Base-by-base conservation (phyloP, 441 rosid genomes). In the Brassica hybrid region DNA sequence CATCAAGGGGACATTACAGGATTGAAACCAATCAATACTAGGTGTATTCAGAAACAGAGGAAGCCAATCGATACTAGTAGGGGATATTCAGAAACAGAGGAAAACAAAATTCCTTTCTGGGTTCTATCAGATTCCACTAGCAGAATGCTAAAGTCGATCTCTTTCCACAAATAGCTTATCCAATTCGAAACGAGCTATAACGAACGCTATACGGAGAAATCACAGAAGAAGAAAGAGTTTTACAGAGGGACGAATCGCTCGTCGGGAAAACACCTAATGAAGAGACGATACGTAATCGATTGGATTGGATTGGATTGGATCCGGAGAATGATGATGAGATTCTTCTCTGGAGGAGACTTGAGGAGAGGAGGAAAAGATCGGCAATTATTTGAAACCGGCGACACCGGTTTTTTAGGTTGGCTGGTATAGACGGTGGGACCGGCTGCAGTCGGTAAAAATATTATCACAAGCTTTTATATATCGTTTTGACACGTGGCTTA, bases 261-360 rank as follows among this genome's bases (percentile, higher is more conserved):
- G 17, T 63, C 43, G 13, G 69, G 1, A 32, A 4, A 2, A 45
- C 71, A 75, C 82, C 79, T 58, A 9, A 50, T 1, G 17, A 64
- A 65, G 71, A 59, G 74, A 64, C 25, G 60, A 63, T 50, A 34
- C 50, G 50, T 14, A 27, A 18, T 30, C 7, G 34, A 30, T 6
- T 34, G 34, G 34, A 30, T 30, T 69, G n/a, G n/a, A n/a, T n/a
- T 4, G 18, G 65, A 64, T 32, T 45, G 63, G 76, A 80, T 75
- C 76, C 73, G 6, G 41, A 32, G 76, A 19, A 14, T 65, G 78
- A 81, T 25, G 82, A 81, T 73, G 83, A 73, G 73, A 73, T 71
- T 69, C 12, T 79, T 45, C 52, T 45, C 6, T 78, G 70, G 60
- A 5, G 41, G 41, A 34, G 38, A 34, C 38, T 34, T 34, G n/a